These are phyloP conservation scores for Phycomyces blakesleeanus DNA, from an alignment of 192 early-diverging fungal species.

Conservation along the genomic window DNA sequence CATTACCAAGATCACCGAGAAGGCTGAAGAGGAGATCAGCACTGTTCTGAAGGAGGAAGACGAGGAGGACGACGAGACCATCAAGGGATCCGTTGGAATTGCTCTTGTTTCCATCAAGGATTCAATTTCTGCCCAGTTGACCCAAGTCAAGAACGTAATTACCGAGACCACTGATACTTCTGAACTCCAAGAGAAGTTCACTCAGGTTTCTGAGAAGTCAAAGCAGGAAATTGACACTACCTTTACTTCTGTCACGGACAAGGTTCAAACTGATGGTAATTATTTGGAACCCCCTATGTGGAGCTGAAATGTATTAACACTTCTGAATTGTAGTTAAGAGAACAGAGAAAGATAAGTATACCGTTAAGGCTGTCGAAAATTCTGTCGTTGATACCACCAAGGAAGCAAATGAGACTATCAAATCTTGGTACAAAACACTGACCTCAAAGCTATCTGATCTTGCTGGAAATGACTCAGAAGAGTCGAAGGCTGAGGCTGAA, in stretches of 20 bases:
- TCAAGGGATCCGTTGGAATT: background rate
- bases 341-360: background rate
- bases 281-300: background rate
- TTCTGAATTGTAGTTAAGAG: background rate
- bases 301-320: too few species aligned
- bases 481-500: background rate
- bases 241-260: conserved; percentile 1
- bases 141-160: conserved; percentile 12
- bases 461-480: background rate
- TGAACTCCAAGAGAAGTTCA: background rate
- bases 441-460: background rate
- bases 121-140: background rate
- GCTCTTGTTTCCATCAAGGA: background rate
- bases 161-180: conserved; percentile 2
- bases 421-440: conserved; percentile 8
- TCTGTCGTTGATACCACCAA: conserved; percentile 3
- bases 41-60: conserved; percentile 15
- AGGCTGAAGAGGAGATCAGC: conserved; percentile 1
- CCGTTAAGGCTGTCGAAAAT: background rate
- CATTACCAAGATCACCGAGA: conserved; percentile 9
- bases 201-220: background rate
- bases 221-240: conserved; percentile 4
- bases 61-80: conserved; percentile 1
- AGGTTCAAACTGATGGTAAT: conserved; percentile 3
- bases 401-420: background rate